Base-by-base conservation (phyloP, 352 stramenopile genomes). In the Blastocystis sp. region DNA sequence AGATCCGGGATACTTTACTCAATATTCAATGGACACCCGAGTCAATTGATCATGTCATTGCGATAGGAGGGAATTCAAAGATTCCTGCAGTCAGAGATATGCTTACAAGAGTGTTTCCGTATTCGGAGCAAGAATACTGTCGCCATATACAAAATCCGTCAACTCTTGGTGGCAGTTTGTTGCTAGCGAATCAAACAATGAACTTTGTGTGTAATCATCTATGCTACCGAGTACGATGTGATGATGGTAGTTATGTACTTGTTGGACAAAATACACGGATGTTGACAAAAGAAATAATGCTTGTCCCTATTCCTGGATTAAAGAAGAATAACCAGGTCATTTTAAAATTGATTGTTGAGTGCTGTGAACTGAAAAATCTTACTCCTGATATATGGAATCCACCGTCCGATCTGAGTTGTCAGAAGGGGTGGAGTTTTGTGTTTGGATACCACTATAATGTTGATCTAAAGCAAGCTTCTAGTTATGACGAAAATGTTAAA, bases 381-480 rank as follows among this genome's bases (percentile, higher is more conserved):
- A 59, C 50, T 13, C 50, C 50, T 59, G 13, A 13, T 13, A 59
- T 59, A 13, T n/a, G 11, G 50, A 59, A 59, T 59, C 20, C 62
- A 43, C 15, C 70, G 1, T 80, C 47, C 20, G 70, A 80, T n/a
- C 18, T 47, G 55, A 80, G 34, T 18, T 37, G 54, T 37, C 20
- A 39, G 26, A 9, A 34, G 3, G n/a, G 47, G 8, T 84, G 73
- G 73, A 9, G 41, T 43, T 84, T 54, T 43, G 47, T 84, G 20
- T 84, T 84, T 43, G 73, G 73, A 18, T 84, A 84, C 56, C 45
- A 66, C 29, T 84, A 84, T 29, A 34, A 39, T 6, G 39, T 29
- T 43, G 50, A 59, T 7, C n/a, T 64, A 2, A 80, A 63, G 29
- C 13, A 39, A 4, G 11, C 20, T 9, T 56, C 39, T n/a, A 37